A percentile compares a stretch with the other conserved stretches of the same genome.
These are phyloP conservation scores for Arachnomyces sp. DNA, from an alignment of 2,329 filamentous ascomycete genomes.

Conservation along the genomic window DNA sequence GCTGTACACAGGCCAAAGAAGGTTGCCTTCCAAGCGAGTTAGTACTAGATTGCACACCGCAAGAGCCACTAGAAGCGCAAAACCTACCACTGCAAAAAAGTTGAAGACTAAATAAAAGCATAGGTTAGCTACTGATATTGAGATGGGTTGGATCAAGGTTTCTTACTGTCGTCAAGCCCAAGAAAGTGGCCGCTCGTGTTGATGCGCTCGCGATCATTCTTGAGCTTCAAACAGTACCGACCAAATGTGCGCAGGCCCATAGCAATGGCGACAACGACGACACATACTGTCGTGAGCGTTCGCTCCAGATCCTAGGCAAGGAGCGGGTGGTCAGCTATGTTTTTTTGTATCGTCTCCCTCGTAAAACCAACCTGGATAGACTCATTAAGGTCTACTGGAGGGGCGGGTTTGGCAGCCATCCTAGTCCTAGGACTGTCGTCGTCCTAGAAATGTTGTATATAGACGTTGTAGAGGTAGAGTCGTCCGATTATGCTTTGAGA, in stretches of 20 bases:
- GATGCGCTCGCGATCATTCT: slow-evolving; percentile 1
- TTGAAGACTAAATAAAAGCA: neutral
- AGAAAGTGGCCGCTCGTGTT: slow-evolving; percentile 1
- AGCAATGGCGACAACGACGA: neutral
- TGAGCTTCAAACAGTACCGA: slow-evolving; percentile 4
- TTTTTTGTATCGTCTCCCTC: no score
- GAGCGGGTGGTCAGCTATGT: no score
- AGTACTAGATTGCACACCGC: neutral
- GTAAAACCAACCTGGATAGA: no score
- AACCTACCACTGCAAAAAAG: neutral
- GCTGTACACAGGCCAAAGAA: neutral
- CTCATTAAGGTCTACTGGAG: no score
- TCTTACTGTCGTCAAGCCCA: slow-evolving; percentile 3
- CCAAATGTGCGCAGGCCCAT: slow-evolving; percentile 4
- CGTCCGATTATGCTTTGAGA: no score
- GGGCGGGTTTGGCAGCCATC: no score
- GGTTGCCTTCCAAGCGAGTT: neutral
- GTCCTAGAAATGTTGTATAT: no score
- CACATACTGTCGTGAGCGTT: slow-evolving; percentile 1
- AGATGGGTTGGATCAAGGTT: neutral
- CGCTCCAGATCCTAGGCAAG: neutral
- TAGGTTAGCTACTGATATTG: no score
- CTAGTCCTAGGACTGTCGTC: no score
- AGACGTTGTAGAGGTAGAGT: no score
- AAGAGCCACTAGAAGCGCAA: no score